Base-by-base conservation (phyloP, 768 basidiomycete genomes). In the Naganishia kalamii region DNA sequence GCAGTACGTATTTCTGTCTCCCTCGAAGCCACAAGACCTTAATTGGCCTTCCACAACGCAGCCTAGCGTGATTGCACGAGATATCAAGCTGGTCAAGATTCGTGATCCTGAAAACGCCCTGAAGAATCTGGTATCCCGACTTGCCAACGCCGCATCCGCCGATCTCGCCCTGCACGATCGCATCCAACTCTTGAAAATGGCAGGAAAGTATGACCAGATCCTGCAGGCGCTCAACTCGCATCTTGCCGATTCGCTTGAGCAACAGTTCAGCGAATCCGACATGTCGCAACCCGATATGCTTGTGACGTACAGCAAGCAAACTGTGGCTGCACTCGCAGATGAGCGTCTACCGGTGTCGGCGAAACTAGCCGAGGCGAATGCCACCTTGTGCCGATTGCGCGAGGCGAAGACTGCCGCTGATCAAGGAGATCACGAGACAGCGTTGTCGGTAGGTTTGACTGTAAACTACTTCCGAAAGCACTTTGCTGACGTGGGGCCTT, bases 131-230 rank as follows among this genome's bases (percentile, higher is more conserved):
- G 87, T 97, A 54, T 80, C 87, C 66, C 85, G 85, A 6, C 90
- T 93, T 0, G 94, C 94, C 0, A 83, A 83, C 32, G 83, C 89
- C 68, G 88, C 88, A 1, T 86, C 90, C 72, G 84, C 88, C 61
- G 92, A 92, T 72, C 87, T 90, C 72, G 87, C 89, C 33, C 75
- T 89, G 41, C 83, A 87, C 1, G 92, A 97, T 75, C 92, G 92
- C 2, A 92, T 98, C 80, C 91, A 92, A 75, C 81, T 99, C 47
- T 97, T 92, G 80, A 93, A 97, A 79, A 85, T 97, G 40, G 93
- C 93, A 0, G 89, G 90, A 35, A 89, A 93, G 68, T 92, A 92
- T 75, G 80, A 84, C 15, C 90, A 89, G 27, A 94, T 98, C 62
- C 85, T 97, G 44, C 82, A 85, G 7, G 90, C 89, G 60, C 87